phyloP scores from a whole-genome alignment of 805 yeast genomes.

The Myxozyma sirexii region DNA sequence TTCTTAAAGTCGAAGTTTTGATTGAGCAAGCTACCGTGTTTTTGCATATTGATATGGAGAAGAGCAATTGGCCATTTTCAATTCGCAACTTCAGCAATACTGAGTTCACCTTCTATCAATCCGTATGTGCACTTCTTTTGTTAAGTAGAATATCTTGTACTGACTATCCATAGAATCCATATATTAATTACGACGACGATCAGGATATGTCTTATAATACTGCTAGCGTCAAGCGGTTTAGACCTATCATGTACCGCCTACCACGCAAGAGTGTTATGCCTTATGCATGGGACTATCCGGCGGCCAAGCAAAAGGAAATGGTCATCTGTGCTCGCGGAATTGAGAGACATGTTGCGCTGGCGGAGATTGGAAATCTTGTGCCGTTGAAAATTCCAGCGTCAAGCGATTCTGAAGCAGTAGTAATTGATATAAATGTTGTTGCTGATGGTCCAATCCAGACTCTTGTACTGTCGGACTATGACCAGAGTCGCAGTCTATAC shows the following conservation, averaged over 20 bases:
- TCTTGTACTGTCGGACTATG: constrained; percentile 78
- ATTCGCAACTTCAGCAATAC: constrained; percentile 84
- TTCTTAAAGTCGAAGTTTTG: constrained; percentile 71
- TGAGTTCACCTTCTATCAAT: constrained; percentile 86
- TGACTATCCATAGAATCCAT: constrained; percentile 23
- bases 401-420: constrained; percentile 45
- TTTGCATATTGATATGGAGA: constrained; percentile 71
- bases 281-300: constrained; percentile 96
- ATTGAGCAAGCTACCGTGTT: constrained; percentile 84
- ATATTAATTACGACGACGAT: constrained; percentile 49
- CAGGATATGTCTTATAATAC: constrained; percentile 55
- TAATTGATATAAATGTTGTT: constrained; percentile 81
- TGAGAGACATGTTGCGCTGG: constrained; percentile 78
- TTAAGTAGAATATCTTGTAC: neutral
- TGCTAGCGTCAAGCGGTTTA: constrained; percentile 47
- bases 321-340: constrained; percentile 70
- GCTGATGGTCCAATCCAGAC: constrained; percentile 97
- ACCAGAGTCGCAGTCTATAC: constrained; percentile 74
- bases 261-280: constrained; percentile 96
- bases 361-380: constrained; percentile 87
- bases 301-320: constrained; percentile 80
- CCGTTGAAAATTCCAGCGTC: constrained; percentile 74
- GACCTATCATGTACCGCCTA: constrained; percentile 76
- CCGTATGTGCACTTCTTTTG: constrained; percentile 42
- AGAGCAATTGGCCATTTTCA: constrained; percentile 87